These are phyloP conservation scores for Vigna angularis DNA, from an alignment of 306 rosid species.

Conservation along the genomic window DNA sequence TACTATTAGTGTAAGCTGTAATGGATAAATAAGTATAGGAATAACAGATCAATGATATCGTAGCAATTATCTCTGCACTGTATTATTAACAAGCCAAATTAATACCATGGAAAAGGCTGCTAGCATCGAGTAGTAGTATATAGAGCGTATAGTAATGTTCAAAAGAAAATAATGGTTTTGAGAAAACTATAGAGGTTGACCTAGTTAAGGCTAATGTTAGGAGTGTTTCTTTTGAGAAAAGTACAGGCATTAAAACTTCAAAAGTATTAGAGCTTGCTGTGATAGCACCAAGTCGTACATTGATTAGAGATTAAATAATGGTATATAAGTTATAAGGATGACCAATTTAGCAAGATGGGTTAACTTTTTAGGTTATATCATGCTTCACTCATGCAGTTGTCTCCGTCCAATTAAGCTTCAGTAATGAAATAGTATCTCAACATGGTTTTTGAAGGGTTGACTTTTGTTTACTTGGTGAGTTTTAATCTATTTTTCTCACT, in stretches of 20 bases:
- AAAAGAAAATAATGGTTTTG: too few species aligned
- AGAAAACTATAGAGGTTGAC: background rate
- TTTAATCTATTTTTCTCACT: conserved; percentile 1
- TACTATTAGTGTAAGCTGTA: background rate
- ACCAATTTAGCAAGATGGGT: background rate
- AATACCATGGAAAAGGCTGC: too few species aligned
- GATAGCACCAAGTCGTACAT: background rate
- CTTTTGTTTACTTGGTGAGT: conserved; percentile 1
- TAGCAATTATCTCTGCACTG: too few species aligned
- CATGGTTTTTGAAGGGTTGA: background rate
- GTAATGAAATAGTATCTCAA: background rate
- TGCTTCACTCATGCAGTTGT: background rate
- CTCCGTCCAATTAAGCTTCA: background rate
- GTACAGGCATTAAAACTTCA: background rate
- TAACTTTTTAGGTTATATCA: conserved; percentile 1
- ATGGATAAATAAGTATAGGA: too few species aligned
- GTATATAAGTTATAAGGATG: background rate
- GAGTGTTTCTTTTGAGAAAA: conserved; percentile 12
- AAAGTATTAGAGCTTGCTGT: background rate
- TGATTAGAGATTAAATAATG: background rate
- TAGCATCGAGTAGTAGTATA: too few species aligned
- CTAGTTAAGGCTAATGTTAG: background rate
- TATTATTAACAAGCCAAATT: too few species aligned
- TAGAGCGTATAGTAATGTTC: too few species aligned
- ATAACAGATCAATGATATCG: too few species aligned